Conservation (phyloP, 768 basidiomycete species). For the Boletus subparvulus region DNA sequence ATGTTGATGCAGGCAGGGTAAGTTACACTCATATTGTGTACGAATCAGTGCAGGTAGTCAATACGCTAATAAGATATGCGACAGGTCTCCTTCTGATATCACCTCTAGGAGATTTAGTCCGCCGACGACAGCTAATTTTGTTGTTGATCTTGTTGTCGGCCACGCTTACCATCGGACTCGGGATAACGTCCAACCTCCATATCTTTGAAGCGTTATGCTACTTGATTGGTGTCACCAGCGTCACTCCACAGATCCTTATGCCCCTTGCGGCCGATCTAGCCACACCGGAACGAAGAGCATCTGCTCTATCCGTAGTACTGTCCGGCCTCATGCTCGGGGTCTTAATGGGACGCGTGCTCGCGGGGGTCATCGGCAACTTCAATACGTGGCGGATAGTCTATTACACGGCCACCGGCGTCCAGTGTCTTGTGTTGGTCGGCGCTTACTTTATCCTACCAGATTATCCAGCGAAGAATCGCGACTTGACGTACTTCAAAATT, state of each 20-base stretch:
- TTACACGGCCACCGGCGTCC: conserved; percentile 73
- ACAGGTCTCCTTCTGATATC: no score
- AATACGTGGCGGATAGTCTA: conserved; percentile 73
- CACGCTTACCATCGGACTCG: no score
- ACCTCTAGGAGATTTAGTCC: no score
- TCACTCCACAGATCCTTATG: conserved; percentile 38
- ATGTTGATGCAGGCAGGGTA: no score
- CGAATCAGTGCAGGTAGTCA: no score
- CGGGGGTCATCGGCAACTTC: conserved; percentile 74
- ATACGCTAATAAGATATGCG: no score
- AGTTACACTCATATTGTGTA: no score
- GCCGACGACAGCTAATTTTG: no score
- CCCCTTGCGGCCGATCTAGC: conserved; percentile 82
- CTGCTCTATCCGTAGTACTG: conserved; percentile 50
- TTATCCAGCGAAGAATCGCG: conserved; percentile 72
- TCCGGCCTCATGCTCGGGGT: conserved; percentile 59
- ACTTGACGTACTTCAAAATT: conserved; percentile 66
- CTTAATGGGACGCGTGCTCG: conserved; percentile 69
- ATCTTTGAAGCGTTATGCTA: no score
- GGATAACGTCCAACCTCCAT: no score
- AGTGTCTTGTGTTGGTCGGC: conserved; percentile 54
- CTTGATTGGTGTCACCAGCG: no score
- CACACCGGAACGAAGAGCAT: conserved; percentile 65
- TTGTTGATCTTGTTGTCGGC: no score
- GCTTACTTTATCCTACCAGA: conserved; percentile 72